Conservation (phyloP, 345 rosid genomes). For the Isatis tinctoria region DNA sequence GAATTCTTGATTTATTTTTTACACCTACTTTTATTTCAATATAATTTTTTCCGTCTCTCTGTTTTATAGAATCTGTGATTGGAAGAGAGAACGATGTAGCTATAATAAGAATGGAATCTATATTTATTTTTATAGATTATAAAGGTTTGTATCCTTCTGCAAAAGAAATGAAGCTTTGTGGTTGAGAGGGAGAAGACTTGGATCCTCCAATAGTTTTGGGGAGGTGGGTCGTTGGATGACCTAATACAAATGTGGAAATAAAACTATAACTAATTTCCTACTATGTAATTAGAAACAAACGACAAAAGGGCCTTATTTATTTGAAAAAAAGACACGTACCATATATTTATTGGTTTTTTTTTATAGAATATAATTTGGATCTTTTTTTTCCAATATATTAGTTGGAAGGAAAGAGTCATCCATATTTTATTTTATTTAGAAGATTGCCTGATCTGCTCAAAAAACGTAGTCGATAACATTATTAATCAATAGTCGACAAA, state of each 20-base stretch:
- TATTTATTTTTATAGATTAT: background rate
- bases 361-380: slow-evolving; percentile 2
- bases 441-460: slow-evolving; percentile 1
- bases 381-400: background rate
- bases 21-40: background rate
- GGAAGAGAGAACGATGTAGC: slow-evolving; percentile 10
- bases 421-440: background rate
- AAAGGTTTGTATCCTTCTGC: background rate
- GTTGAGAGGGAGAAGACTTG: slow-evolving; percentile 30
- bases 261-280: background rate
- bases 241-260: slow-evolving; percentile 14
- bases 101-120: background rate
- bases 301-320: background rate
- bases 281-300: background rate
- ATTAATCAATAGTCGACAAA: slow-evolving; percentile 1
- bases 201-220: slow-evolving; percentile 36
- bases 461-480: background rate
- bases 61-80: background rate
- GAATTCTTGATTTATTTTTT: slow-evolving; percentile 1
- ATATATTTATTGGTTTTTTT: background rate
- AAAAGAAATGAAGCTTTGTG: slow-evolving; percentile 14
- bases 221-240: slow-evolving; percentile 30
- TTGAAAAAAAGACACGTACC: background rate
- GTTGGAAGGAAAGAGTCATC: slow-evolving; percentile 13
- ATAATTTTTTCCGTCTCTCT: background rate